A percentile compares a stretch with the other conserved stretches of the same genome.
These are phyloP conservation scores for Neckera pumila DNA, from an alignment of 225 moss, liverwort and hornwort genomes.

Conservation along the genomic window DNA sequence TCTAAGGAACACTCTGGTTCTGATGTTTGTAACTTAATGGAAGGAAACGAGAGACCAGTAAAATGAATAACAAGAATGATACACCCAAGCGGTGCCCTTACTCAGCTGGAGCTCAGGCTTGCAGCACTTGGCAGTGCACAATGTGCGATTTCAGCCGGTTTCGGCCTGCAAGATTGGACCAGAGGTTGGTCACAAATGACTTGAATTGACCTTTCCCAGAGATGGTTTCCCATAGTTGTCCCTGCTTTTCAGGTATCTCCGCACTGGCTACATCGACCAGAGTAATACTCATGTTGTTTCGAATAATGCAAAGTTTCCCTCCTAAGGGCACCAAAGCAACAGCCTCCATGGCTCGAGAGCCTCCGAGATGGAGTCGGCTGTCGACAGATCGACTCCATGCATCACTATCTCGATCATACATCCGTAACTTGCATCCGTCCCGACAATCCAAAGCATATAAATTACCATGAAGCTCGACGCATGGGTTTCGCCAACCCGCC, in stretches of 20 bases:
- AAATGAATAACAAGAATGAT: conserved; percentile 62
- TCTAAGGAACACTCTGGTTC: conserved; percentile 10
- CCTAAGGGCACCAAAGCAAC: conserved; percentile 90
- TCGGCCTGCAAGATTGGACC: conserved; percentile 96
- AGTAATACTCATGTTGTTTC: conserved; percentile 99
- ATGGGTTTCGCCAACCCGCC: conserved; percentile 87
- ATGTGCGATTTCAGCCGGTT: conserved; percentile 95
- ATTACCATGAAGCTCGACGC: conserved; percentile 82
- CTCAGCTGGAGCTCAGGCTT: conserved; percentile 76
- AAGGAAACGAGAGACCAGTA: conserved; percentile 4
- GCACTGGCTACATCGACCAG: conserved; percentile 91
- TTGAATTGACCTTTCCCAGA: conserved; percentile 98
- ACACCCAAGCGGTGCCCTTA: conserved; percentile 49
- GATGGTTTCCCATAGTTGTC: conserved; percentile 91
- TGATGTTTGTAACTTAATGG: conserved; percentile 16
- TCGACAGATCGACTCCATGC: conserved; percentile 90
- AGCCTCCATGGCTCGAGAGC: conserved; percentile 95
- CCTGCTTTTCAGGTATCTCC: conserved; percentile 78
- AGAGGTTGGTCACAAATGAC: conserved; percentile 96
- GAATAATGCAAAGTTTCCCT: conserved; percentile 94
- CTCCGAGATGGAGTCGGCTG: conserved; percentile 85
- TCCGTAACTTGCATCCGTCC: conserved; percentile 90
- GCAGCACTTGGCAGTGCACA: conserved; percentile 99
- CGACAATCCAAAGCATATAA: conserved; percentile 91
- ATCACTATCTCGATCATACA: conserved; percentile 72